Conservation (phyloP, 176 grass and related monocot genomes). For the Poa annua region DNA sequence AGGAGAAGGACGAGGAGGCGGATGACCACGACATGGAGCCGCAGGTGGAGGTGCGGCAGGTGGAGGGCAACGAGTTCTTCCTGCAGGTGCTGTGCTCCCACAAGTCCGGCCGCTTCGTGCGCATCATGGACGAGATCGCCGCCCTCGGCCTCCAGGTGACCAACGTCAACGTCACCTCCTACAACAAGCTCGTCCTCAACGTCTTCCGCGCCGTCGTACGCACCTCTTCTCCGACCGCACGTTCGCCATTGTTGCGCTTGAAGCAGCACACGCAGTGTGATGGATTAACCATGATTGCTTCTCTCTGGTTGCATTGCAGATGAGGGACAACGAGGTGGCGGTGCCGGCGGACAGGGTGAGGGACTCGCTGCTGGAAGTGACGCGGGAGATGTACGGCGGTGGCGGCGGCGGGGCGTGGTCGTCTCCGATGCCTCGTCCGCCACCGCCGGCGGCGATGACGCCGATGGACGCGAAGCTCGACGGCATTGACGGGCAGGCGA, state of each 20-base stretch:
- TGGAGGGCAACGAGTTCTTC: slow-evolving; percentile 87
- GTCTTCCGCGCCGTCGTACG: slow-evolving; percentile 77
- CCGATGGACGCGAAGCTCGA: slow-evolving; percentile 30
- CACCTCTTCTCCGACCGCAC: not conserved
- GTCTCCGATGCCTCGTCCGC: not conserved
- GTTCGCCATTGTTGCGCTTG: not conserved
- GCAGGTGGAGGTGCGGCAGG: slow-evolving; percentile 83
- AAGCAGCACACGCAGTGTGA: not conserved
- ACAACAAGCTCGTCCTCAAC: slow-evolving; percentile 72
- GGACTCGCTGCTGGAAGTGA: slow-evolving; percentile 85
- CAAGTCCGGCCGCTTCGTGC: slow-evolving; percentile 63
- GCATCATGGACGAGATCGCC: slow-evolving; percentile 76
- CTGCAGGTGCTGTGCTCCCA: slow-evolving; percentile 80
- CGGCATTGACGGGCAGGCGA: slow-evolving; percentile 18
- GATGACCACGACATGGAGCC: slow-evolving; percentile 62
- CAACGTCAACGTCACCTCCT: slow-evolving; percentile 78
- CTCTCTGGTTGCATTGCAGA: slow-evolving; percentile 59
- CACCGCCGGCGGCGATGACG: not conserved
- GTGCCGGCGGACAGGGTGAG: slow-evolving; percentile 78
- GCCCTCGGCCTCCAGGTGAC: slow-evolving; percentile 69
- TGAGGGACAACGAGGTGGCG: slow-evolving; percentile 59
- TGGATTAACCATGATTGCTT: not conserved
- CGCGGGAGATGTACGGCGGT: slow-evolving; percentile 52
- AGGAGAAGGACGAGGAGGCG: slow-evolving; percentile 34
- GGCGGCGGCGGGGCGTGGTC: slow-evolving; percentile 43